Evolutionary conservation across 371 early-diverging fungal genomes (phyloP), one percentile per base, ranked within the genome.

Genomic region (Gilbertella persicaria): DNA sequence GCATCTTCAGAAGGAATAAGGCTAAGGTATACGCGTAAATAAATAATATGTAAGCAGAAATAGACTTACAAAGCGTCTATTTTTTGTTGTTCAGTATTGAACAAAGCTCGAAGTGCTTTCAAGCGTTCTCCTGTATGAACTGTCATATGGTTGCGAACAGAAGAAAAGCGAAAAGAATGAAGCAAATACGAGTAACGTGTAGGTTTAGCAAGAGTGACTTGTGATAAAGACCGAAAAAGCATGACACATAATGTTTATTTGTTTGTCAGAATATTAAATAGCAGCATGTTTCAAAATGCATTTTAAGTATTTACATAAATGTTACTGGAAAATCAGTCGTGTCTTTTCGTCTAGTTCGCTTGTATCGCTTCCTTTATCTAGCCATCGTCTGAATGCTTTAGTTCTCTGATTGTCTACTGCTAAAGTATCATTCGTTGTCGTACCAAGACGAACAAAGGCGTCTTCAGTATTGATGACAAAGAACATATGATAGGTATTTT

Each of bases 1-100:
- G 92, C 88, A 53, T 92, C 92, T 62, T 90, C 92, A 43, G 84
- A 75, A 45, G 92, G 92, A 26, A 92, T 74, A 53, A 91, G 71
- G 66, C 86, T 67, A 58, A 5, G 39, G 10, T 33, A 39, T 29
- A 38, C 2, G 21, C 1, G 24, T 13, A 8, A 37, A 49, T 26
- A 2, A 49, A 38, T 13, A 17, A 29, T 7, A 20, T 4, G 20
- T 17, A 26, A 16, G 5, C 38, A 10, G 17, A 30, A 29, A 16
- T 6, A 16, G 5, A 40, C 25, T 62, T 57, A 62, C 62, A 62
- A 62, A 17, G 57, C 62, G 26, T 64, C 64, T 10, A 64, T 20
- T 1, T 50, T 37, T 30, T 55, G 54, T 33, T 54, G 24, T 44
- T 55, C 64, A 4, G 41, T 44, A 10, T 55, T 36, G 12, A 64